Evolutionary conservation across 441 rosid genomes (phyloP), one percentile per base, ranked within the genome.

Genomic region (Populus tomentosa): DNA sequence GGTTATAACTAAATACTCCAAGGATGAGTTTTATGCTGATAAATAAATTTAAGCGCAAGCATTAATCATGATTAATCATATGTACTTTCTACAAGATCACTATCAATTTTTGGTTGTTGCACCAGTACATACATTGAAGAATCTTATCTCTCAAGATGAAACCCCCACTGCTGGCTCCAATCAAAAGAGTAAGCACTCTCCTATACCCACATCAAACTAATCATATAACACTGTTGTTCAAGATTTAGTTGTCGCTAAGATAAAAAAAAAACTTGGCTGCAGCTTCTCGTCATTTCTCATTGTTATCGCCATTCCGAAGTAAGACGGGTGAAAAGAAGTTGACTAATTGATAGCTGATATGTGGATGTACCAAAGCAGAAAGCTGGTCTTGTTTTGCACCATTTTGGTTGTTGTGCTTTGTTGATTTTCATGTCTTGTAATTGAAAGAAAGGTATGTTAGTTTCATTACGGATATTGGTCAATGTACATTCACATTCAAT

Each of bases 301-400:
- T 94, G 79, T 71, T 92, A 80, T 91, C 96, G n/a, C 95, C 99
- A 2, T 96, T 96, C 86, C 88, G 93, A 82, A 94, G 89, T 88
- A 96, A 92, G 93, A 87, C 69, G 66, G 84, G 79, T 64, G 92
- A 87, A 74, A 91, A 90, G 86, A 92, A 90, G 88, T 69, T 38
- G 69, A 78, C 87, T 23, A 65, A 82, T 40, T 86, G 83, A 87
- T 64, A 66, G 10, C 77, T 72, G 46, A n/a, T 56, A 68, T n/a
- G 79, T 59, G 50, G 59, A 73, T 63, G 77, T 24, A 69, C 38
- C 80, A 69, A 77, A 75, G 80, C 70, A 36, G 53, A 40, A 67
- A 75, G 70, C 53, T 63, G 50, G 74, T 77, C 75, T 64, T 46
- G 56, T 46, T 46, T 46, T 46, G 18, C 56, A 46, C 20, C 16